These are phyloP conservation scores for Akanthomyces uredinophilus DNA, from an alignment of 2,329 filamentous ascomycete species.

Conservation along the genomic window DNA sequence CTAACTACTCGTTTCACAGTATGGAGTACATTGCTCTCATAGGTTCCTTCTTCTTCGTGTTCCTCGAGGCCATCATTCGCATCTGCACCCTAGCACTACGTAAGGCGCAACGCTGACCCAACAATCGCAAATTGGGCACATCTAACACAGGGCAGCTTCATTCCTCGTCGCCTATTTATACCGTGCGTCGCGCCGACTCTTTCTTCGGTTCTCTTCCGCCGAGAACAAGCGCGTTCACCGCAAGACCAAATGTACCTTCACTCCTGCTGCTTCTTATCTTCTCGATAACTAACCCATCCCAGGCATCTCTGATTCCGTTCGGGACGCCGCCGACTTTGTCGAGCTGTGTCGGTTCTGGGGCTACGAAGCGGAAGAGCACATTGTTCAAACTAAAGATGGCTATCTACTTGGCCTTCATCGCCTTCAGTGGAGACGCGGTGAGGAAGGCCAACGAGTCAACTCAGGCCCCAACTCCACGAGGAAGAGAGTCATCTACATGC, in stretches of 20 bases:
- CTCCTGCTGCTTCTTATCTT: slow-evolving; percentile 16
- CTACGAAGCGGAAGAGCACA: slow-evolving; percentile 92
- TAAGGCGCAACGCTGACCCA: slow-evolving; percentile 38
- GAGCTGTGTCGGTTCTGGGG: slow-evolving; percentile 90
- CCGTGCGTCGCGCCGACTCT: slow-evolving; percentile 71
- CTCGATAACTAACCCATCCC: slow-evolving; percentile 54
- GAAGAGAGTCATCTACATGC: slow-evolving; percentile 88
- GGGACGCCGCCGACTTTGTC: slow-evolving; percentile 84
- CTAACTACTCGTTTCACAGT: slow-evolving; percentile 36
- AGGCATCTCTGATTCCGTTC: slow-evolving; percentile 70
- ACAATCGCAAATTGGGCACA: background rate
- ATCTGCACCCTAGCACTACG: slow-evolving; percentile 83
- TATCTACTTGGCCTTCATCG: slow-evolving; percentile 89
- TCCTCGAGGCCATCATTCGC: slow-evolving; percentile 76
- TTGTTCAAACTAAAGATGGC: slow-evolving; percentile 90
- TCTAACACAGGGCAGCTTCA: slow-evolving; percentile 49
- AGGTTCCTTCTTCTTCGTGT: slow-evolving; percentile 76
- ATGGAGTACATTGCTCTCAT: slow-evolving; percentile 84
- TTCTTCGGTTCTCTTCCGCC: slow-evolving; percentile 71
- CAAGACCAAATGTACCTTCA: slow-evolving; percentile 53
- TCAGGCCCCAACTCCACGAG: slow-evolving; percentile 58
- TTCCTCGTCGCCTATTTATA: slow-evolving; percentile 81
- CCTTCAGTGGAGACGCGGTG: slow-evolving; percentile 74
- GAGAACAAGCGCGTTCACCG: slow-evolving; percentile 63
- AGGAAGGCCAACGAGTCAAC: slow-evolving; percentile 77